Percentiles rank a stretch among this genome's conserved stretches.
Conservation (phyloP, 352 stramenopile species). For the Aphanomyces astaci region DNA sequence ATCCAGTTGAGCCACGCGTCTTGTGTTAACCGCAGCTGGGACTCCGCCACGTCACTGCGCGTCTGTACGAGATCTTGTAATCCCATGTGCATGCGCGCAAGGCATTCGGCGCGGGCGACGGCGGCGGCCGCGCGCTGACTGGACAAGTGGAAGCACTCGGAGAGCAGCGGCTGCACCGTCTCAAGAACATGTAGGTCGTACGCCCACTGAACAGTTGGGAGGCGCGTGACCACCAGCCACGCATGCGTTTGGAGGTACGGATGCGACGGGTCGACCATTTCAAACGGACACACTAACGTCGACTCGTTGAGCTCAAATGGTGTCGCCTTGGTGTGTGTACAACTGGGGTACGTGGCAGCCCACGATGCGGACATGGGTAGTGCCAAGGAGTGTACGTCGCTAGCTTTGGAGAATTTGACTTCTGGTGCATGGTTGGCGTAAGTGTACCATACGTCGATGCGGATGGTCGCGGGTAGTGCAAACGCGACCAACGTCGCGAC, state of each 20-base stretch:
- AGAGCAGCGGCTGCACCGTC: constrained; percentile 27
- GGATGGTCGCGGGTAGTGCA: constrained; percentile 37
- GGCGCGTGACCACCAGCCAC: constrained; percentile 40
- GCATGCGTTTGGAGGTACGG: background rate
- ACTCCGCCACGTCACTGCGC: background rate
- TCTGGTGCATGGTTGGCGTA: background rate
- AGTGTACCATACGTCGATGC: constrained; percentile 18
- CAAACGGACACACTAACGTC: background rate
- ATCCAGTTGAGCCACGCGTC: constrained; percentile 6
- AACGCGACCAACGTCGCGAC: constrained; percentile 33
- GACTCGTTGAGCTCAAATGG: background rate
- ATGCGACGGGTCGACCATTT: constrained; percentile 21
- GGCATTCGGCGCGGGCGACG: background rate
- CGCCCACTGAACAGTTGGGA: constrained; percentile 38
- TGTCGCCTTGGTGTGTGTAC: too few relatives aligned
- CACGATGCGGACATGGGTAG: background rate
- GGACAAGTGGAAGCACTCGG: constrained; percentile 27
- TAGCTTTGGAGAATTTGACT: background rate
- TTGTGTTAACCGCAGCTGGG: background rate
- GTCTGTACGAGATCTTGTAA: background rate
- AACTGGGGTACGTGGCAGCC: too few relatives aligned
- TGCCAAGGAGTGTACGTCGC: background rate
- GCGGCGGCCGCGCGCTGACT: constrained; percentile 7
- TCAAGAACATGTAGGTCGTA: constrained; percentile 55
- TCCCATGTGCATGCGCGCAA: constrained; percentile 1